Evolutionary conservation across 1,139 yeast genomes (phyloP).

Genomic region (Suhomyces taliae): DNA sequence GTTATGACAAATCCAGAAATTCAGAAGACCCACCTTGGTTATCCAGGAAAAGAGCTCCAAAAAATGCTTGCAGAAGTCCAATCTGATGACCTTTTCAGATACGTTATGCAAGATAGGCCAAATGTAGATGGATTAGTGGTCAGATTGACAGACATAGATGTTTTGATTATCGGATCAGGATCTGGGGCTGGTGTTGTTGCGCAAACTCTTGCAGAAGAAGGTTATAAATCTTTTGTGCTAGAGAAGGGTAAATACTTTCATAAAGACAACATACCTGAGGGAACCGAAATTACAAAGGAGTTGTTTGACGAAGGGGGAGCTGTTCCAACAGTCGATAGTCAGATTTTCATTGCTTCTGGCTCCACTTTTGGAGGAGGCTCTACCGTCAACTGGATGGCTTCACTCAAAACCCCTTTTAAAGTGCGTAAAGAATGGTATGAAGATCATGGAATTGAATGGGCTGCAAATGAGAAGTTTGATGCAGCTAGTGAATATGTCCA

Average conservation of each 20-base stretch:
- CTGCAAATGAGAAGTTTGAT: slow-evolving; percentile 43
- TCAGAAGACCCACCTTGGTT: slow-evolving; percentile 35
- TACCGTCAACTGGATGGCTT: slow-evolving; percentile 63
- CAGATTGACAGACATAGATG: slow-evolving; percentile 42
- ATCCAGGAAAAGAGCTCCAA: slow-evolving; percentile 34
- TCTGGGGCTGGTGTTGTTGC: slow-evolving; percentile 61
- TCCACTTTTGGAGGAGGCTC: slow-evolving; percentile 64
- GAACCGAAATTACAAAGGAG: slow-evolving; percentile 39
- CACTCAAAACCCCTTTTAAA: slow-evolving; percentile 51
- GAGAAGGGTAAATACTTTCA: slow-evolving; percentile 54
- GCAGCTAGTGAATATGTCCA: slow-evolving; percentile 49
- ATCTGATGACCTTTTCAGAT: slow-evolving; percentile 26
- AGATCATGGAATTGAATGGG: slow-evolving; percentile 50
- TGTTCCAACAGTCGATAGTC: slow-evolving; percentile 36
- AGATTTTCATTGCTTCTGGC: slow-evolving; percentile 48
- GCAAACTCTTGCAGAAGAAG: slow-evolving; percentile 46
- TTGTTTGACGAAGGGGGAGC: slow-evolving; percentile 46
- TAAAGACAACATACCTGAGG: slow-evolving; percentile 38
- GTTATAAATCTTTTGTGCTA: slow-evolving; percentile 46
- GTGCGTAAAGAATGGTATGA: slow-evolving; percentile 59
- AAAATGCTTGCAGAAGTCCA: slow-evolving; percentile 29
- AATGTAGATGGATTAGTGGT: slow-evolving; percentile 30
- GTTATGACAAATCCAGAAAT: slow-evolving; percentile 28
- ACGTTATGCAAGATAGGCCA: slow-evolving; percentile 36
- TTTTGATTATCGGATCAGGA: slow-evolving; percentile 56